Base-by-base conservation (phyloP, 2,329 filamentous ascomycete species). In the Sclerotinia nivalis region DNA sequence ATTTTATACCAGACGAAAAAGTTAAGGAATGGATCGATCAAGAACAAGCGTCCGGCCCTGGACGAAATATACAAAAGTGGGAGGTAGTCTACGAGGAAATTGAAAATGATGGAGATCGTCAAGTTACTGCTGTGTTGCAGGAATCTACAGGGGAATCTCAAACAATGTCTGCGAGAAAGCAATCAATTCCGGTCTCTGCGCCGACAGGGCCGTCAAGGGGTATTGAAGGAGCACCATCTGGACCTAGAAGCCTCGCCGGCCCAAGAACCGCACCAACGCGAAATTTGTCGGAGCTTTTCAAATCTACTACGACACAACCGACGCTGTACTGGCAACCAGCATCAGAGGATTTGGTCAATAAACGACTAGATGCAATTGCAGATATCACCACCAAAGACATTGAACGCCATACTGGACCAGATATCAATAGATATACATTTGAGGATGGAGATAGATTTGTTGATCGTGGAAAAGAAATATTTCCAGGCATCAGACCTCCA, bases 1-100 rank as follows among this genome's bases (percentile, higher is more conserved):
- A 99, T 79, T 98, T 96, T 78, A 85, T 98, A 28, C 95, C 95
- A 0, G 86, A 91, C 25, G 88, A 93, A 37, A 87, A 88, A 73
- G 85, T 96, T 5, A 79, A 82, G 20, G 85, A 86, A 34, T 98
- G 93, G 93, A 90, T 96, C 70, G 85, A 87, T 10, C 85, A 81
- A 54, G 93, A 97, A 79, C 79, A 78, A 20, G 75, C 81, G 74
- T 76, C 84, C 72, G 74, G 82, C 65, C 71, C 79, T 78, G 79
- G 85, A 60, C 79, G 82, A 67, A 79, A 81, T 61, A 76, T 69
- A 25, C 75, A 79, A 78, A 84, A 89, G 34, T 97, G 91, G 88
- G 92, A 95, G 79, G 87, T 97, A 9, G 80, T 85, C 9, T 97
- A 96, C 77, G 84, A 88, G 34, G 80, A 83, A 37, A 85, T 85